Conservation (phyloP, 768 basidiomycete genomes). For the Rhodosporidiobolus odoratus region DNA sequence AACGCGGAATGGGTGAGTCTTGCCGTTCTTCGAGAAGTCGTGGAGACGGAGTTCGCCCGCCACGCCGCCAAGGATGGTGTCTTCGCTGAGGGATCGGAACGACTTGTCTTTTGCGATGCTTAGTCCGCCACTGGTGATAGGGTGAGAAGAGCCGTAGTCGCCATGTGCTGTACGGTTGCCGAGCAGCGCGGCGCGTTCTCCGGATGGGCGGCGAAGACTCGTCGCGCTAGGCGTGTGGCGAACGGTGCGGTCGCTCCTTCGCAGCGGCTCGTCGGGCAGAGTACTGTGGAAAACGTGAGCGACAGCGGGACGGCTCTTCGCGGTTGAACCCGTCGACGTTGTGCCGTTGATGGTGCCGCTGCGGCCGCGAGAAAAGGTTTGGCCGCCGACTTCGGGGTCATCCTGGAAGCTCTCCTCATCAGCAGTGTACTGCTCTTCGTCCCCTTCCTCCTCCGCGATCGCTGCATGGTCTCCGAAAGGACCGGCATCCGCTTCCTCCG, state of each 20-base stretch:
- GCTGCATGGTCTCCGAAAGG: too few relatives aligned
- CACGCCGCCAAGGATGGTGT: conserved; percentile 18
- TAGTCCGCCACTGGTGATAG: neutral
- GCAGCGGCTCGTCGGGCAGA: conserved; percentile 48
- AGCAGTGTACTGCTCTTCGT: neutral
- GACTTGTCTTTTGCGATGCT: neutral
- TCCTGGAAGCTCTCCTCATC: conserved; percentile 5
- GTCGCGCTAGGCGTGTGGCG: conserved; percentile 47
- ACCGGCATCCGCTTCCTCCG: conserved; percentile 43
- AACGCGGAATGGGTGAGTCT: conserved; percentile 31
- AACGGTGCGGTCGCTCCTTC: conserved; percentile 41
- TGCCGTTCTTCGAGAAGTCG: conserved; percentile 21
- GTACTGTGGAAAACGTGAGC: conserved; percentile 27
- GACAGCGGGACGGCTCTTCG: conserved; percentile 31
- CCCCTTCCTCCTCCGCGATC: conserved; percentile 13
- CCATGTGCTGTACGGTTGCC: conserved; percentile 25
- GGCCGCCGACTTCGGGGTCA: conserved; percentile 22
- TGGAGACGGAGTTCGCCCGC: neutral
- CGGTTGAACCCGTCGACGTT: neutral
- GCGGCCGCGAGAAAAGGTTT: conserved; percentile 13
- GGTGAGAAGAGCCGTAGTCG: conserved; percentile 4
- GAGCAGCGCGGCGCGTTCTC: conserved; percentile 45
- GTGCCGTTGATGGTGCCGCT: conserved; percentile 21
- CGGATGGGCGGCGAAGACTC: conserved; percentile 49
- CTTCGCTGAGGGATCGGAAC: conserved; percentile 22